These are phyloP conservation scores for Hypoxylon sp. DNA, from an alignment of 2,329 filamentous ascomycete genomes.

Conservation along the genomic window DNA sequence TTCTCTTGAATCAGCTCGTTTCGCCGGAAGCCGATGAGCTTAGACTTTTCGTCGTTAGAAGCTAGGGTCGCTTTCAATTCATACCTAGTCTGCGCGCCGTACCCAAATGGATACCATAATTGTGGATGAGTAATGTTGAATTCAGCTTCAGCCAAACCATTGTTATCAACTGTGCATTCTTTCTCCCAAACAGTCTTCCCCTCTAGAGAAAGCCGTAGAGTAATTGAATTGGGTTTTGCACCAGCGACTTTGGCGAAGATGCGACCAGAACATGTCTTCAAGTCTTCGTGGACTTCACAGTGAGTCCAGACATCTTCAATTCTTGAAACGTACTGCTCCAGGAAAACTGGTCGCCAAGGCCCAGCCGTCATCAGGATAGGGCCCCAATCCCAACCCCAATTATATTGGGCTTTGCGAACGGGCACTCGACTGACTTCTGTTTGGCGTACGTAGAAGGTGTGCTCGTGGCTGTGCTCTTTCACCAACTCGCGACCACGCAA, in stretches of 20 bases:
- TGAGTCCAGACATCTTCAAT: constrained; percentile 71
- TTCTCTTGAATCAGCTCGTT: constrained; percentile 62
- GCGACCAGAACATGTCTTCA: constrained; percentile 57
- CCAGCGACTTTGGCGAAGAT: constrained; percentile 58
- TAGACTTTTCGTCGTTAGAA: constrained; percentile 54
- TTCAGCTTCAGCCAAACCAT: constrained; percentile 42
- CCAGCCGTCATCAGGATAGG: constrained; percentile 74
- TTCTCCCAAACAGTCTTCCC: constrained; percentile 44
- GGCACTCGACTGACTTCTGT: constrained; percentile 63
- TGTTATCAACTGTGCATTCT: constrained; percentile 34
- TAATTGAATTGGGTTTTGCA: constrained; percentile 49
- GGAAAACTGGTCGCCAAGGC: constrained; percentile 75
- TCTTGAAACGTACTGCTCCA: constrained; percentile 74
- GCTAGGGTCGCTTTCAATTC: constrained; percentile 53
- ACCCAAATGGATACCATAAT: constrained; percentile 58
- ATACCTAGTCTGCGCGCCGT: constrained; percentile 66
- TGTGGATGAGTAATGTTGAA: constrained; percentile 63
- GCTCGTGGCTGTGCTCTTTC: constrained; percentile 66
- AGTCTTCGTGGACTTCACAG: constrained; percentile 56
- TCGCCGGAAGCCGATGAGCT: constrained; percentile 70
- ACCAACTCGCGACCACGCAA: constrained; percentile 67
- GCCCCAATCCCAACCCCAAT: constrained; percentile 82
- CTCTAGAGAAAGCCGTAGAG: constrained; percentile 49
- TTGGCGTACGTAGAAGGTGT: constrained; percentile 68
- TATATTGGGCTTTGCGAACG: constrained; percentile 77